A percentile compares a stretch with the other conserved stretches of the same genome.
These are phyloP conservation scores for Pezicula radicicola DNA, from an alignment of 2,329 filamentous ascomycete genomes.

Conservation along the genomic window DNA sequence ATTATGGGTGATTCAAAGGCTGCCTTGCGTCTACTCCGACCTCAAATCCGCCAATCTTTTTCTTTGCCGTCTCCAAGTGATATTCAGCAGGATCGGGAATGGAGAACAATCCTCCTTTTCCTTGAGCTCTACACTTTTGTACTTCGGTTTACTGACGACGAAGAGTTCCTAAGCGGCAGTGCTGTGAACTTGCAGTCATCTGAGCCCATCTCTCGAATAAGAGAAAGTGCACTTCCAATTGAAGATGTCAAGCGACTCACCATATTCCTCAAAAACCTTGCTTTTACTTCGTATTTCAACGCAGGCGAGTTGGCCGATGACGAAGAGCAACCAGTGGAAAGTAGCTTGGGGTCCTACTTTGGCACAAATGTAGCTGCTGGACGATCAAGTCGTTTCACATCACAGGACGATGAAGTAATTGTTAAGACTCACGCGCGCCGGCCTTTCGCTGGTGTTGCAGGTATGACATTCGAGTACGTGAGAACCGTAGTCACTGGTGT, in stretches of 20 bases:
- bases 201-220: conserved; percentile 44
- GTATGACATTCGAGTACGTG: conserved; percentile 74
- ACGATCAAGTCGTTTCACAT: conserved; percentile 13
- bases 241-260: conserved; percentile 72
- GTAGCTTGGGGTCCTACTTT: conserved; percentile 44
- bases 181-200: conserved; percentile 34
- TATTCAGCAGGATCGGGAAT: conserved; percentile 51
- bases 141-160: conserved; percentile 89
- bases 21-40: conserved; percentile 47
- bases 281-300: conserved; percentile 86
- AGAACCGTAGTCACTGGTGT: conserved; percentile 77
- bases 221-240: conserved; percentile 66
- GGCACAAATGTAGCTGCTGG: conserved; percentile 19
- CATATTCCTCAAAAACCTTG: conserved; percentile 83
- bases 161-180: conserved; percentile 78
- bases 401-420: conserved; percentile 8
- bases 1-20: conserved; percentile 55
- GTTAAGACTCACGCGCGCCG: conserved; percentile 24
- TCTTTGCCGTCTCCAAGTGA: conserved; percentile 7
- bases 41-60: conserved; percentile 13
- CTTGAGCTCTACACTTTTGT: conserved; percentile 93
- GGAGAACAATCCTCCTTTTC: conserved; percentile 86
- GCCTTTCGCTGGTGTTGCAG: conserved; percentile 60
- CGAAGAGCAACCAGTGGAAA: conserved; percentile 31
- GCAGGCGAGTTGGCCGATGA: conserved; percentile 59